A percentile compares a stretch with the other conserved stretches of the same genome.
These are phyloP conservation scores for Alternaria ethzedia DNA, from an alignment of 2,329 filamentous ascomycete species.

Conservation along the genomic window DNA sequence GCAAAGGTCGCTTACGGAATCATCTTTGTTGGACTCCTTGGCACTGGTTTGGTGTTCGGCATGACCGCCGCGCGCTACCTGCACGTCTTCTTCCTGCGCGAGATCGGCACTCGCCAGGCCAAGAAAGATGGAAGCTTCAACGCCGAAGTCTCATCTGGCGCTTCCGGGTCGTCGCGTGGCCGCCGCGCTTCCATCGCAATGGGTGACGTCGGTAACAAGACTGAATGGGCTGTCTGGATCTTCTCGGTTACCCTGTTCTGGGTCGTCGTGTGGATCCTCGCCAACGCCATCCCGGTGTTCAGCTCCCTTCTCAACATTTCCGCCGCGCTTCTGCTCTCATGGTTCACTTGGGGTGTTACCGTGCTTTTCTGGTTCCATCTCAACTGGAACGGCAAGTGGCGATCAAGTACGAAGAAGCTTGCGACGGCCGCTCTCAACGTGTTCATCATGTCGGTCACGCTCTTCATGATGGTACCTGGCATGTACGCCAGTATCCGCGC, in stretches of 20 bases:
- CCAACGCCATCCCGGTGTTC: slow-evolving; percentile 39
- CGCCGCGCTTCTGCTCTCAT: slow-evolving; percentile 30
- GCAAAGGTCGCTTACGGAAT: slow-evolving; percentile 34
- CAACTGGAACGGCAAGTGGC: slow-evolving; percentile 36
- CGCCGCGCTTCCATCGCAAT: slow-evolving; percentile 23
- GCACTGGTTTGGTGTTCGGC: slow-evolving; percentile 32
- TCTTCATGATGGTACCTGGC: slow-evolving; percentile 34
- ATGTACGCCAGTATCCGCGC: slow-evolving; percentile 35
- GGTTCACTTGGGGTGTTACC: slow-evolving; percentile 38
- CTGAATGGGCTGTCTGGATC: slow-evolving; percentile 30
- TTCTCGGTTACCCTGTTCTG: slow-evolving; percentile 33
- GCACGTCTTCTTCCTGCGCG: slow-evolving; percentile 31
- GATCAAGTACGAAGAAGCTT: slow-evolving; percentile 25
- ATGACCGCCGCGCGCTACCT: slow-evolving; percentile 33
- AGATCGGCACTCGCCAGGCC: slow-evolving; percentile 19
- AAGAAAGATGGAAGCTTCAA: slow-evolving; percentile 12
- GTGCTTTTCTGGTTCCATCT: slow-evolving; percentile 40
- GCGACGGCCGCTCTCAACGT: slow-evolving; percentile 27
- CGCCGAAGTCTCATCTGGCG: slow-evolving; percentile 6
- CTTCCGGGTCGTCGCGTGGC: slow-evolving; percentile 16
- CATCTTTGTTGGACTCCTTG: slow-evolving; percentile 29
- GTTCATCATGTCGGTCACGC: slow-evolving; percentile 27
- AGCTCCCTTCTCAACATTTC: slow-evolving; percentile 35
- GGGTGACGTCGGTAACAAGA: slow-evolving; percentile 19
- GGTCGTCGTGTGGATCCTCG: slow-evolving; percentile 34